Conservation (phyloP, 805 yeast genomes). For the Kuraishia molischiana region DNA sequence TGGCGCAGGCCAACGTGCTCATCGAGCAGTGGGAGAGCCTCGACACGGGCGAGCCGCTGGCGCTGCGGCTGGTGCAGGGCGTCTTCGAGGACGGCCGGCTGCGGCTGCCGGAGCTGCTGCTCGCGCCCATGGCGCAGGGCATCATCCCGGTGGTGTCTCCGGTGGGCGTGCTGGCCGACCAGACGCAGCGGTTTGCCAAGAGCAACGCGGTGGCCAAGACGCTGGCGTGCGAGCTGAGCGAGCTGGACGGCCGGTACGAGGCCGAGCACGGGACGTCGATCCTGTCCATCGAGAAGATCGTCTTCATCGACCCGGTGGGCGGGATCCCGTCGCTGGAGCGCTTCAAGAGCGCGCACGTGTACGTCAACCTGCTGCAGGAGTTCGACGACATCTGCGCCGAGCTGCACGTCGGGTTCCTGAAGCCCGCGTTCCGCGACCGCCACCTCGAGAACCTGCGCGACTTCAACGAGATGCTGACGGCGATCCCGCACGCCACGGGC, state of each 20-base stretch:
- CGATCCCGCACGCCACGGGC: conserved; percentile 54
- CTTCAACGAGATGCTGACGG: conserved; percentile 46
- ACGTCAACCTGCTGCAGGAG: conserved; percentile 79
- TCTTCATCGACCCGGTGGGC: conserved; percentile 73
- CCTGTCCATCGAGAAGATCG: conserved; percentile 68
- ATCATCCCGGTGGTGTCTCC: conserved; percentile 59
- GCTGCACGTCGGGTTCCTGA: conserved; percentile 45
- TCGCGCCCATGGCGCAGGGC: conserved; percentile 32
- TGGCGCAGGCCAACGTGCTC: conserved; percentile 13
- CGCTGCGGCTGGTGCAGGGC: conserved; percentile 22
- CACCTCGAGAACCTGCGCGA: conserved; percentile 62
- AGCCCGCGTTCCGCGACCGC: conserved; percentile 31
- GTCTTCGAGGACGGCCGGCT: conserved; percentile 21
- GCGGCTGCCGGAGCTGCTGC: conserved; percentile 24
- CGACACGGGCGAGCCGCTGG: conserved; percentile 6
- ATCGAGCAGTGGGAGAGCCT: conserved; percentile 9
- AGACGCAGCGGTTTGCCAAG: conserved; percentile 20
- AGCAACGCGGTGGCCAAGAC: conserved; percentile 31
- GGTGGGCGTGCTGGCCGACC: conserved; percentile 24
- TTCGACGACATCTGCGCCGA: conserved; percentile 56
- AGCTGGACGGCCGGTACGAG: conserved; percentile 11
- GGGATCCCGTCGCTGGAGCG: conserved; percentile 89
- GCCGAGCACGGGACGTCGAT: conserved; percentile 1
- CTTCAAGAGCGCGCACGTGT: conserved; percentile 74
- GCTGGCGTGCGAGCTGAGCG: conserved; percentile 23